Evolutionary conservation across 2,329 filamentous ascomycete genomes (phyloP).

Genomic region (Penicillium expansum): DNA sequence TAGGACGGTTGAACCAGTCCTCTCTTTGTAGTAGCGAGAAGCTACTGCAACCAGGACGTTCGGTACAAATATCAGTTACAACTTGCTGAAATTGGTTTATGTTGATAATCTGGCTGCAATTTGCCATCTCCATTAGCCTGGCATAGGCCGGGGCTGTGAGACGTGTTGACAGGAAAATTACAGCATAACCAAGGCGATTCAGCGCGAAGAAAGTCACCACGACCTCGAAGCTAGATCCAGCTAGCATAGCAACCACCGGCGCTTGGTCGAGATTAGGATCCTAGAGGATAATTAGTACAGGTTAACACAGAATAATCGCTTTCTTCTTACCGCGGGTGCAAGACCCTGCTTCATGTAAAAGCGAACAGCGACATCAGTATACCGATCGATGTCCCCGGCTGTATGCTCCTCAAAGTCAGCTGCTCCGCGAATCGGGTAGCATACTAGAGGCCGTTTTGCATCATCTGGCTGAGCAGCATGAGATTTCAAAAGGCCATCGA

Average conservation of each 20-base stretch:
- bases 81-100: constrained; percentile 22
- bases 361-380: constrained; percentile 21
- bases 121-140: constrained; percentile 45
- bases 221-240: constrained; percentile 55
- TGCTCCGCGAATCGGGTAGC: constrained; percentile 17
- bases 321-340: constrained; percentile 15
- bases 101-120: constrained; percentile 31
- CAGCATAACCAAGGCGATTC: constrained; percentile 55
- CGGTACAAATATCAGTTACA: constrained; percentile 14
- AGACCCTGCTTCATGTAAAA: constrained; percentile 21
- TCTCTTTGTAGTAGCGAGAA: constrained; percentile 20
- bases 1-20: constrained; percentile 22
- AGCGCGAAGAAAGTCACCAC: constrained; percentile 56
- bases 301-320: background rate
- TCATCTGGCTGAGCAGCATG: constrained; percentile 20
- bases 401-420: constrained; percentile 25
- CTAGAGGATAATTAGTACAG: background rate
- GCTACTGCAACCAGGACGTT: constrained; percentile 22
- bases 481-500: constrained; percentile 21
- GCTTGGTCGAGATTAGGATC: constrained; percentile 32
- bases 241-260: constrained; percentile 52
- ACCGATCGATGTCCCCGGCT: constrained; percentile 20
- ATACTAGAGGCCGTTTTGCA: constrained; percentile 16
- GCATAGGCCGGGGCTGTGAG: constrained; percentile 52
- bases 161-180: constrained; percentile 55